Percentiles rank a stretch among this genome's conserved stretches.
Evolutionary conservation across 805 yeast genomes (phyloP).

Genomic region (Spathaspora arborariae): DNA sequence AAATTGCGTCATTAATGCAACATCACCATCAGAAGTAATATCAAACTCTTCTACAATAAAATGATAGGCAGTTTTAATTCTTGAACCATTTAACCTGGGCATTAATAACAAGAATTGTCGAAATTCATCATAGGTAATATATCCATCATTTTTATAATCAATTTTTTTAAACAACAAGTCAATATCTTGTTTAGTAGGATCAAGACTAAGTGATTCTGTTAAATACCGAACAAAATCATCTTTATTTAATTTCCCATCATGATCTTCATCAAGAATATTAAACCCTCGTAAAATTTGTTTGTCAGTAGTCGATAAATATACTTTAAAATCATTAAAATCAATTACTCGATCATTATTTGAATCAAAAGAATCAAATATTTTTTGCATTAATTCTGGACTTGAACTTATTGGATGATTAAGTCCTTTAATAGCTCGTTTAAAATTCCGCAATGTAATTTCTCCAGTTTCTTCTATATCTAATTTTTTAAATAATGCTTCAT

Average conservation of each 20-base stretch:
- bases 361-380: constrained; percentile 58
- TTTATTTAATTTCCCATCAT: constrained; percentile 66
- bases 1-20: constrained; percentile 74
- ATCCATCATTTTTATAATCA: constrained; percentile 58
- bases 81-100: constrained; percentile 75
- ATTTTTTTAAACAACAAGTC: constrained; percentile 53
- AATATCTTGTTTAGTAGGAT: constrained; percentile 50
- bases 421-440: constrained; percentile 41
- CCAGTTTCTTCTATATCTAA: constrained; percentile 43
- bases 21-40: constrained; percentile 88
- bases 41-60: constrained; percentile 78
- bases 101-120: constrained; percentile 76
- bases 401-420: constrained; percentile 64
- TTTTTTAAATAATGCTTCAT: constrained; percentile 28
- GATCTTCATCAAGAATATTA: constrained; percentile 60
- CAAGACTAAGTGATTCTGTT: constrained; percentile 46
- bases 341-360: constrained; percentile 51
- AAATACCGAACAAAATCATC: constrained; percentile 68
- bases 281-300: constrained; percentile 68
- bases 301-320: constrained; percentile 65
- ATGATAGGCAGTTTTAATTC: constrained; percentile 76
- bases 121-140: constrained; percentile 81
- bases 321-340: constrained; percentile 63
- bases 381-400: constrained; percentile 54
- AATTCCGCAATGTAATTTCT: constrained; percentile 45